Evolutionary conservation across 192 early-diverging fungal genomes (phyloP), one percentile per base, ranked within the genome.

Genomic region (Backusella liffmaniae): DNA sequence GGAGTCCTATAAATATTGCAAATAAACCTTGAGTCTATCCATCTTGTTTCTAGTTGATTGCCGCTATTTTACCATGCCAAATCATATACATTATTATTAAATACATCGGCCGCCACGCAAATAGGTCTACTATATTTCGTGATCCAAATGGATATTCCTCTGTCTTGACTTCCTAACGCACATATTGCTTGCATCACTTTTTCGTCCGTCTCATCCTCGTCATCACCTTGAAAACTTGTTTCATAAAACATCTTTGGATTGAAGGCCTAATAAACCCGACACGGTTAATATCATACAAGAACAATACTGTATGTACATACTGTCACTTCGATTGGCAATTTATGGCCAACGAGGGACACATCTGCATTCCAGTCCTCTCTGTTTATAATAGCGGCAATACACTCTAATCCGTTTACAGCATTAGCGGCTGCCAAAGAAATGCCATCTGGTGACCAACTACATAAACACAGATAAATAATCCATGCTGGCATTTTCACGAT

Each of bases 381-480:
- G 21, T 85, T 82, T 15, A 99, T 87, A 6, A 98, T 84, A 1
- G 97, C 91, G 0, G 96, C 95, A 12, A 95, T 88, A 34, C 92
- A 93, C 59, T 92, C 85, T 36, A 83, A 81, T 35, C 91, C 91
- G 46, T 92, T 96, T 72, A 93, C 94, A 0, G 95, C 96, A 80
- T 96, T 97, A n/a, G 95, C 95, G 13, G 93, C 87, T 1, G 91
- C 94, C n/a, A 99, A 86, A 77, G 89, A 92, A 29, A 88, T 88
- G 15, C 98, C 98, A 71, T 97, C 96, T 5, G 98, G 98, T 12
- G 94, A 91, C 96, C 96, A 99, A 73, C 95, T 96, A 70, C 36
- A 44, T 9, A 73, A 35, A 21, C 5, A 32, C 32, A 3, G 39
- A 3, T 71, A 7, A 41, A 62, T 10, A 26, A 32, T 32, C 3